These are phyloP conservation scores for Pleurotus giganteus DNA, from an alignment of 768 basidiomycete species.

Conservation along the genomic window DNA sequence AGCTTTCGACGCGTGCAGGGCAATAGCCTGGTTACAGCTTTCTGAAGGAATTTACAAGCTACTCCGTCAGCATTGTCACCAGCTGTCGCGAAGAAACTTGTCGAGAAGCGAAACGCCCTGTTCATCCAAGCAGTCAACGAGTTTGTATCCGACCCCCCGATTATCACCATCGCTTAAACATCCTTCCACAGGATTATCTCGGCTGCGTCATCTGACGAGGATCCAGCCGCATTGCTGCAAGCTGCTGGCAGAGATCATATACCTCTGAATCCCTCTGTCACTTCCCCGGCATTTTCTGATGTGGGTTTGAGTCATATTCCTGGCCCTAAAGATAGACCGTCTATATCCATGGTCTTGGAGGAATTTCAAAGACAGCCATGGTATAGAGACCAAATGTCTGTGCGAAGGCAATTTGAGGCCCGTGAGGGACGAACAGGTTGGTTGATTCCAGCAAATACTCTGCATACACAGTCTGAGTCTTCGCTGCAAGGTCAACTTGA, in stretches of 20 bases:
- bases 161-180: not conserved
- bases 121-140: constrained; percentile 70
- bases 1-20: not conserved
- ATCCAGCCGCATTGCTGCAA: constrained; percentile 62
- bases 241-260: constrained; percentile 69
- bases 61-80: constrained; percentile 45
- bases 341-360: constrained; percentile 55
- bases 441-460: not conserved
- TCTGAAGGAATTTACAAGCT: constrained; percentile 23
- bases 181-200: constrained; percentile 50
- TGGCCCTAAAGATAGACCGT: constrained; percentile 48
- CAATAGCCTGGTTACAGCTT: constrained; percentile 3
- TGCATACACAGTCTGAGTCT: not conserved
- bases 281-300: constrained; percentile 9
- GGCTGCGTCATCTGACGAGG: constrained; percentile 50
- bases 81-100: constrained; percentile 61
- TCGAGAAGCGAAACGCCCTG: constrained; percentile 65
- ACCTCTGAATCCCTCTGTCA: constrained; percentile 55
- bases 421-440: constrained; percentile 53
- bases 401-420: constrained; percentile 51
- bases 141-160: constrained; percentile 31
- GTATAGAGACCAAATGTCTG: constrained; percentile 70
- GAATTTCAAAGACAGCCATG: constrained; percentile 58
- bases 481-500: constrained; percentile 41
- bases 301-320: constrained; percentile 28